phyloP scores from a whole-genome alignment of 352 stramenopile species.

The Pythium folliculosum region DNA sequence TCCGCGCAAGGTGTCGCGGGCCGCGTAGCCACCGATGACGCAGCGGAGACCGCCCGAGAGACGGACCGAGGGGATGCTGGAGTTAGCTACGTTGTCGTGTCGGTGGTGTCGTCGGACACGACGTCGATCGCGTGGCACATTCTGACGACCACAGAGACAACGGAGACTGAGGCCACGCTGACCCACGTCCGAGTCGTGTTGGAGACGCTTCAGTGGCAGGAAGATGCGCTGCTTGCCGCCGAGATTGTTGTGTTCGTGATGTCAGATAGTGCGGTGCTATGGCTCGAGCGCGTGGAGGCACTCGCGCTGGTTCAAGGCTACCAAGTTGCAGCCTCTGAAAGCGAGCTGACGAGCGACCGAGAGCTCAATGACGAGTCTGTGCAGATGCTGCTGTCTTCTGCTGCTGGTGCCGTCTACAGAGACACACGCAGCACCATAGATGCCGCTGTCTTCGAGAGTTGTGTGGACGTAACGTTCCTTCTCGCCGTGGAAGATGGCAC shows the following conservation, averaged over 20 bases:
- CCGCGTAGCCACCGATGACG: not conserved
- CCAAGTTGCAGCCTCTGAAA: not conserved
- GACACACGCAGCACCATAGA: not conserved
- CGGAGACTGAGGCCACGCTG: not conserved
- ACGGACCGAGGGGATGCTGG: not conserved
- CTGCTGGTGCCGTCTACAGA: not conserved
- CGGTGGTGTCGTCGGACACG: slow-evolving; percentile 2
- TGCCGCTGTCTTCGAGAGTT: not conserved
- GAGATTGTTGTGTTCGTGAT: not conserved
- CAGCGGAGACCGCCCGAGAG: no score
- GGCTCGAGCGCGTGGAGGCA: not conserved
- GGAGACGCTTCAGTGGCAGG: slow-evolving; percentile 15
- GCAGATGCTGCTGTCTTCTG: not conserved
- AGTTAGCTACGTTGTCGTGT: not conserved
- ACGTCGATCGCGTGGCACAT: slow-evolving; percentile 13
- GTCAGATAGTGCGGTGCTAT: not conserved
- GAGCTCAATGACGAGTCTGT: slow-evolving; percentile 8
- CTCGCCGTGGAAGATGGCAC: not conserved
- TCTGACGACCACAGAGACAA: not conserved
- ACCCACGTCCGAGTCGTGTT: slow-evolving; percentile 12
- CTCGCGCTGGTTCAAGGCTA: not conserved
- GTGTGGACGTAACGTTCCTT: slow-evolving; percentile 3
- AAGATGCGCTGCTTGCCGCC: not conserved
- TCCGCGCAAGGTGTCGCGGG: not conserved
- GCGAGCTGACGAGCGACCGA: not conserved